Conservation (phyloP, 2,329 filamentous ascomycete species). For the Aspergillus sp. region DNA sequence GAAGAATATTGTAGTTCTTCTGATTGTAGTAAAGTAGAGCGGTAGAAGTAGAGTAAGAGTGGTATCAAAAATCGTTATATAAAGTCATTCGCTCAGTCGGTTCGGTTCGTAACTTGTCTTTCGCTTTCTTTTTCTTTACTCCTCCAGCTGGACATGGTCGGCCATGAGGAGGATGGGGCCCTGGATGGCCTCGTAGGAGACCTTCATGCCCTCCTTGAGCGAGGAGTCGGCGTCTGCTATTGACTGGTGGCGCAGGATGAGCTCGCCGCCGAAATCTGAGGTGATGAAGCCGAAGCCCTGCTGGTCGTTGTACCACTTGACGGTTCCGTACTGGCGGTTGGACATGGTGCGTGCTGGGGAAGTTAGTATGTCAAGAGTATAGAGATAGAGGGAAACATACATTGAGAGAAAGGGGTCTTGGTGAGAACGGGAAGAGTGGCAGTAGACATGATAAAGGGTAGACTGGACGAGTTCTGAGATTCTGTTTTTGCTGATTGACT, state of each 20-base stretch:
- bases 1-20: too few species aligned
- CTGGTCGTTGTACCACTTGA: conserved; percentile 11
- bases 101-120: too few species aligned
- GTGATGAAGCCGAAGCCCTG: conserved; percentile 14
- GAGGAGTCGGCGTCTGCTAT: not conserved
- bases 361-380: not conserved
- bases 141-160: conserved; percentile 7
- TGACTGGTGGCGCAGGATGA: conserved; percentile 8
- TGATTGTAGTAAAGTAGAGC: too few species aligned
- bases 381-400: not conserved
- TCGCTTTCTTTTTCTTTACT: not conserved
- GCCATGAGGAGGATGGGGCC: conserved; percentile 4
- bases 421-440: not conserved
- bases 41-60: too few species aligned
- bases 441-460: not conserved
- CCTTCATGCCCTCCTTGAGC: conserved; percentile 8
- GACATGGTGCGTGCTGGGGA: not conserved
- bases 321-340: conserved; percentile 6
- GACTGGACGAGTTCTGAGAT: too few species aligned
- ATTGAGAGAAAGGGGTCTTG: not conserved
- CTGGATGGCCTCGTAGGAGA: conserved; percentile 5
- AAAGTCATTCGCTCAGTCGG: too few species aligned
- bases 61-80: too few species aligned
- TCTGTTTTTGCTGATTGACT: too few species aligned
- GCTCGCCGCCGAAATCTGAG: conserved; percentile 5